Conservation (phyloP, 805 yeast genomes). For the Spathaspora gorwiae region DNA sequence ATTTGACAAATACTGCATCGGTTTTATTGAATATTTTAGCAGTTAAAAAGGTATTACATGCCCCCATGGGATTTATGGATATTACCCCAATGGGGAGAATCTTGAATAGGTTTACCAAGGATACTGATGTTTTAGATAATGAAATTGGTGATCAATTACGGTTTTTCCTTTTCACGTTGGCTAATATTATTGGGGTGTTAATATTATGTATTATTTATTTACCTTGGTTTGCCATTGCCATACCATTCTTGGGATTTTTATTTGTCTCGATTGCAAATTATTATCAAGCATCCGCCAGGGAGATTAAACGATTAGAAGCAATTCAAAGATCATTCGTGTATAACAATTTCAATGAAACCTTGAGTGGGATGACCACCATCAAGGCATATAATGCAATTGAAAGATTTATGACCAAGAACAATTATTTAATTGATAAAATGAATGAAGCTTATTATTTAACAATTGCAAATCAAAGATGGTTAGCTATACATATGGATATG, state of each 20-base stretch:
- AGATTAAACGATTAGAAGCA: conserved; percentile 37
- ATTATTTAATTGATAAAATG: conserved; percentile 24
- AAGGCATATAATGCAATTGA: conserved; percentile 27
- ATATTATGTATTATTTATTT: conserved; percentile 32
- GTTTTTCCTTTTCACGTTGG: conserved; percentile 49
- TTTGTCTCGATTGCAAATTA: conserved; percentile 27
- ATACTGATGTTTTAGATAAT: conserved; percentile 79
- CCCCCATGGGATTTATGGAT: conserved; percentile 82
- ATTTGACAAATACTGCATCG: conserved; percentile 51
- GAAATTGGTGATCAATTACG: conserved; percentile 70
- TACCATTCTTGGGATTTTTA: conserved; percentile 25
- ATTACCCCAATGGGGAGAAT: conserved; percentile 86
- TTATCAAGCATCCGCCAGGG: conserved; percentile 36
- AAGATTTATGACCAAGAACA: conserved; percentile 25
- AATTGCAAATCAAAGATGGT: conserved; percentile 36
- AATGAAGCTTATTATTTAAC: conserved; percentile 35
- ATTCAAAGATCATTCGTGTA: conserved; percentile 38
- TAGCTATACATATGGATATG: conserved; percentile 29
- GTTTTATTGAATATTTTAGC: conserved; percentile 59
- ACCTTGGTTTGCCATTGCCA: conserved; percentile 39
- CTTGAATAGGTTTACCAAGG: conserved; percentile 81
- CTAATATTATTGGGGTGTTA: conserved; percentile 54
- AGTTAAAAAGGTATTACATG: conserved; percentile 53
- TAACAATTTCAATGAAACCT: conserved; percentile 34
- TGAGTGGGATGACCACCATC: conserved; percentile 35